Base-by-base conservation (phyloP, 179 eudicot genomes). In the Kewa caespitosa region DNA sequence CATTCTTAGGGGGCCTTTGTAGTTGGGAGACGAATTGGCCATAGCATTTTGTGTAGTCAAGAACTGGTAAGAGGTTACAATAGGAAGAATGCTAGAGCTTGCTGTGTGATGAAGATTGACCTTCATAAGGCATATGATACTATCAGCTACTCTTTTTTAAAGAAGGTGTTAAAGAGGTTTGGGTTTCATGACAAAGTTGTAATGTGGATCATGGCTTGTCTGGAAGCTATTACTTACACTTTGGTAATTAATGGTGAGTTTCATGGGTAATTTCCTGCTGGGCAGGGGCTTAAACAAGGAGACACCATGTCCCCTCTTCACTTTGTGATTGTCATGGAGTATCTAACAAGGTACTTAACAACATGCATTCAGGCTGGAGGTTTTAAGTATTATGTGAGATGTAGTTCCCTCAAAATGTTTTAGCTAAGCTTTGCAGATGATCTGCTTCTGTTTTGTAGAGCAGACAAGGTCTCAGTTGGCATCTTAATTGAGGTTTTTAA, bases 41-140 rank as follows among this genome's bases (percentile, higher is more conserved):
- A 69, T 4, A 69, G 46, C 27, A 18, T 69, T 6, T 22, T 69
- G 2, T 2, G 43, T 2, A 38, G 73, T 30, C 50, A 46, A 8
- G 59, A 69, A 14, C 0, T 69, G 0, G 1, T 69, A 1, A 69
- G 25, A 46, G 6, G 22, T 25, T 69, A 42, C 27, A 22, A 10
- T 5, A 38, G 73, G 38, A 43, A 42, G 3, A 30, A 22, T 11
- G n/a, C 36, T 0, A 27, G 31, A 0, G 28, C 34, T 12, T 27
- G 60, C 9, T 69, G 73, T 30, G 28, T 48, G 1, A 69, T 69
- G 25, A 69, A 69, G 32, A 28, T 69, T 0, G 73, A 69, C 30
- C 46, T 69, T 1, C 17, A 9, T 1, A 69, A 69, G 13, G 73
- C 73, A 2, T 69, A 38, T 69, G 73, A 69, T 15, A 41, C 73